Conservation (phyloP, 345 rosid species). For the Eucalyptus erythrocorys region DNA sequence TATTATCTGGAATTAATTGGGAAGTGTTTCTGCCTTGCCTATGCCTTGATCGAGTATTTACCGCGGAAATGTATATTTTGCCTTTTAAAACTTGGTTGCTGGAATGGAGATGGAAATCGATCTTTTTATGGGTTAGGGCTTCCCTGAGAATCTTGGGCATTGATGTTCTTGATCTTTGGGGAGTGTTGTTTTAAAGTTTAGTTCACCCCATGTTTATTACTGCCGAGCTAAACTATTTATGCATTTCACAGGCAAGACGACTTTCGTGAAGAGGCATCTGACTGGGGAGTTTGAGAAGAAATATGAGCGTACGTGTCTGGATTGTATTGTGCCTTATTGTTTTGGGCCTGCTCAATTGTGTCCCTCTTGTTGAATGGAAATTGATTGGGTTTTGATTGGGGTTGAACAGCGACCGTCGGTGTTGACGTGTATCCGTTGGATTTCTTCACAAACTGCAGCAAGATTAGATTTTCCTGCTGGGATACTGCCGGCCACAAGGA, state of each 20-base stretch:
- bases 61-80: background rate
- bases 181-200: background rate
- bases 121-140: background rate
- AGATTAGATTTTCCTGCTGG: constrained; percentile 93
- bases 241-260: constrained; percentile 13
- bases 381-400: background rate
- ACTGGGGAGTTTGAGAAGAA: constrained; percentile 19
- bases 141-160: background rate
- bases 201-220: background rate
- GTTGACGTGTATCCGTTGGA: constrained; percentile 97
- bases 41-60: background rate
- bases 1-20: background rate
- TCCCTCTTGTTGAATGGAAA: background rate
- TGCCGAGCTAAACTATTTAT: background rate
- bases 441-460: constrained; percentile 89
- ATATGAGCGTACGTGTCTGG: too few species aligned
- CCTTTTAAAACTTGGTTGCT: background rate
- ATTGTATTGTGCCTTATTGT: background rate
- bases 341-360: background rate
- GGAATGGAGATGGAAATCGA: background rate
- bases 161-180: background rate
- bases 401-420: constrained; percentile 70
- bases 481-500: constrained; percentile 98
- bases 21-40: background rate
- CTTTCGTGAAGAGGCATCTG: constrained; percentile 33